Percentiles rank a stretch among this genome's conserved stretches.
Evolutionary conservation across 2,329 filamentous ascomycete genomes (phyloP).

Genomic region (Diaporthe eres): DNA sequence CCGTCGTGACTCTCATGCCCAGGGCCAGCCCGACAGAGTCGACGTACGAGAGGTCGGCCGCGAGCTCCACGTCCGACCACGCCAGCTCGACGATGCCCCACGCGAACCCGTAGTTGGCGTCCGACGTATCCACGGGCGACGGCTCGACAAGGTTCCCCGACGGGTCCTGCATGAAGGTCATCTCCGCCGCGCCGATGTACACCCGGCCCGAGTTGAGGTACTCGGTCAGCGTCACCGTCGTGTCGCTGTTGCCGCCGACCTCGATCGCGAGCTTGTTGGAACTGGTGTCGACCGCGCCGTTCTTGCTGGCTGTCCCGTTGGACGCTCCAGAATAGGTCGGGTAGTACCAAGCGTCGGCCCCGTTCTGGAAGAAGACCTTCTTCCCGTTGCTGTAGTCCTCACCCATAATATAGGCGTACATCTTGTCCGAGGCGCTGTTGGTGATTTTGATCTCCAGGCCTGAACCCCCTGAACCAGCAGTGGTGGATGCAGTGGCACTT

Average conservation of each 20-base stretch:
- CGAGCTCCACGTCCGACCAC: conserved; percentile 56
- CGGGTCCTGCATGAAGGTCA: conserved; percentile 75
- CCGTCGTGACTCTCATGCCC: conserved; percentile 59
- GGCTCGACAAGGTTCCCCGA: conserved; percentile 77
- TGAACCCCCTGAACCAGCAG: not conserved
- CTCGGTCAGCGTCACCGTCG: conserved; percentile 7
- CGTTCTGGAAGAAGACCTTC: conserved; percentile 55
- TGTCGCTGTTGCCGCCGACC: conserved; percentile 12
- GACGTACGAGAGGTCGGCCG: conserved; percentile 65
- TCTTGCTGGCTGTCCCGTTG: conserved; percentile 54
- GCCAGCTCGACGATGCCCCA: conserved; percentile 68
- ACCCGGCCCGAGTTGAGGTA: conserved; percentile 61
- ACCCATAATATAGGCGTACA: conserved; percentile 77
- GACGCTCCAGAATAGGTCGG: conserved; percentile 70
- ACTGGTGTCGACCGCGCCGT: not conserved
- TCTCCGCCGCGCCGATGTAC: conserved; percentile 67
- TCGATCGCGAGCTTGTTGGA: conserved; percentile 18
- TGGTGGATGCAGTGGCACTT: not conserved
- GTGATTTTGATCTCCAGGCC: conserved; percentile 66
- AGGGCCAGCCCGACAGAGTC: conserved; percentile 66
- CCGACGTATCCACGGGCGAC: conserved; percentile 73
- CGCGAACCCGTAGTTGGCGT: conserved; percentile 63
- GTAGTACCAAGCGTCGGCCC: conserved; percentile 68
- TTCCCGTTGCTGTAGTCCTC: conserved; percentile 60
- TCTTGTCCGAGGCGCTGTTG: conserved; percentile 67